phyloP scores from a whole-genome alignment of 208 protist genomes.

The Dictyostelium gargantuum region DNA sequence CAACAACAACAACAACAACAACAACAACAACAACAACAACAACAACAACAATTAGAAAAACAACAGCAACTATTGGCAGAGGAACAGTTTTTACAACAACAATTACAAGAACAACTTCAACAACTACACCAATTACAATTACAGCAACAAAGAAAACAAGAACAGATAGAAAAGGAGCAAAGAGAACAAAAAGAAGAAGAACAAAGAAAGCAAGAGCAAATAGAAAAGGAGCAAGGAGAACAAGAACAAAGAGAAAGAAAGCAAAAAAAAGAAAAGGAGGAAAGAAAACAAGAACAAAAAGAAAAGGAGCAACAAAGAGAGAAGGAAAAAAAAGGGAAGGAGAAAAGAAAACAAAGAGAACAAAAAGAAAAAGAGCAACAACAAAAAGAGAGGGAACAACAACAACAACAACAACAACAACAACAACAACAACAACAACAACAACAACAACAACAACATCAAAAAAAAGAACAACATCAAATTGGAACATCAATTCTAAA shows the following conservation, averaged over 20 bases:
- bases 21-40: no score
- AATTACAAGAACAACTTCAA: not conserved
- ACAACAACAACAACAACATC: not conserved
- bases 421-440: not conserved
- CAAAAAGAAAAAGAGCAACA: not conserved
- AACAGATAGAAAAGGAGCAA: not conserved
- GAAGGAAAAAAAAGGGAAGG: not conserved
- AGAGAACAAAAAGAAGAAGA: not conserved
- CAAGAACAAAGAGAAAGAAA: not conserved
- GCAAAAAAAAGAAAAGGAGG: not conserved
- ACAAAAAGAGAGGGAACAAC: not conserved
- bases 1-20: no score
- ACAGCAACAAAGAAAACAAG: not conserved
- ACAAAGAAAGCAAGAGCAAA: not conserved
- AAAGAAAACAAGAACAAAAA: not conserved
- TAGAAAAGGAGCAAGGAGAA: not conserved
- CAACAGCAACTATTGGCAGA: no score
- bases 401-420: not conserved
- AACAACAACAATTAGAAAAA: no score
- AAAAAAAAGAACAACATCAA: not conserved
- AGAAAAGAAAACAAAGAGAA: not conserved
- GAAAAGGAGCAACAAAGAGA: not conserved
- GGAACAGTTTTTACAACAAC: no score
- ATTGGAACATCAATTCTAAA: not conserved
- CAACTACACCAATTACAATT: not conserved